phyloP scores from a whole-genome alignment of 495 filamentous ascomycete genomes.

The Penicillium egyptiacum region DNA sequence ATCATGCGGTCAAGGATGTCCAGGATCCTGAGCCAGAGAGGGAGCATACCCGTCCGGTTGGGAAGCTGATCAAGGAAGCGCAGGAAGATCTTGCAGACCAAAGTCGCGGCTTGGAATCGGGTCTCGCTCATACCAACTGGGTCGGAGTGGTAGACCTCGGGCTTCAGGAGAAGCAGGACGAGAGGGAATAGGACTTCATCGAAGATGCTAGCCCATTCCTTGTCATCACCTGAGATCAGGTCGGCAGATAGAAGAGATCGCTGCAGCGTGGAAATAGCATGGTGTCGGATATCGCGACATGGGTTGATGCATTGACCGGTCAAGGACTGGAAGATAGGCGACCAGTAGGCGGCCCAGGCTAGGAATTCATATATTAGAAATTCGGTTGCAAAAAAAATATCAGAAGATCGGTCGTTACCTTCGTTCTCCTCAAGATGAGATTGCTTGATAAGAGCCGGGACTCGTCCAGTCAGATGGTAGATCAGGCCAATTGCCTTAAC shows the following conservation, averaged over 20 bases:
- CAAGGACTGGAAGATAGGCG: slow-evolving; percentile 85
- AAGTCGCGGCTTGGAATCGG: slow-evolving; percentile 83
- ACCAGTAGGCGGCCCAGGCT: slow-evolving; percentile 99
- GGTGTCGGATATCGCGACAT: slow-evolving; percentile 87
- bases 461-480: slow-evolving; percentile 73
- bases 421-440: slow-evolving; percentile 88
- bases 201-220: slow-evolving; percentile 95
- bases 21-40: slow-evolving; percentile 88
- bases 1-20: slow-evolving; percentile 95
- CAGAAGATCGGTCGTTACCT: slow-evolving; percentile 48
- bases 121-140: slow-evolving; percentile 94
- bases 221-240: slow-evolving; percentile 70
- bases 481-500: slow-evolving; percentile 78
- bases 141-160: slow-evolving; percentile 92
- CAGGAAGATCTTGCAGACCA: slow-evolving; percentile 92
- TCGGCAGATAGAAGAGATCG: slow-evolving; percentile 79
- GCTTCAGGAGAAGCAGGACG: slow-evolving; percentile 83
- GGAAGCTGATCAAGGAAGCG: slow-evolving; percentile 86
- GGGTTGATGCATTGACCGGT: slow-evolving; percentile 92
- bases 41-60: slow-evolving; percentile 87
- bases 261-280: slow-evolving; percentile 85
- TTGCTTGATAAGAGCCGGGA: slow-evolving; percentile 82
- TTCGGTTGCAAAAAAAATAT: not conserved
- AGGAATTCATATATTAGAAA: slow-evolving; percentile 18
- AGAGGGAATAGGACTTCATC: slow-evolving; percentile 94